Base-by-base conservation (phyloP, 1,284 basidiomycete species). In the Irpex sp. region DNA sequence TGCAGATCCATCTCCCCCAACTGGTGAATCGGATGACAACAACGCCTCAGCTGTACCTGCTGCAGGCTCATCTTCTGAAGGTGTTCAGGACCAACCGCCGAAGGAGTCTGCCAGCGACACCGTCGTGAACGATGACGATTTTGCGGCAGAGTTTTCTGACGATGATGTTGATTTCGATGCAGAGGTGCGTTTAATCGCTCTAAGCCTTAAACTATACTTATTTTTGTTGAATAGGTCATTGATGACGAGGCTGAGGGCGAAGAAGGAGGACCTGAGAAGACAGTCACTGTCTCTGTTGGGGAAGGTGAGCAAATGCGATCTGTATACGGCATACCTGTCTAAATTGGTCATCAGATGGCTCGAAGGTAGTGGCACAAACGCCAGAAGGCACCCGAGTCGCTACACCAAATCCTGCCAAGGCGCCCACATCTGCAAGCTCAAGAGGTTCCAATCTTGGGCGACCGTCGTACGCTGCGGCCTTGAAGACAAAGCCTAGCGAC, bases 341-440 rank as follows among this genome's bases (percentile, higher is more conserved):
- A 45, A 12, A 45, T 45, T 54, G 5, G 18, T 64, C 55, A 61
- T 59, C 65, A 88, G 95, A 96, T 75, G 94, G 93, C 6, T 88
- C 90, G 4, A 93, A 91, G 70, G 85, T 98, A 7, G 94, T 95
- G 70, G 96, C 94, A 8, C 93, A 97, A 73, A 98, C 96, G 0
- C 95, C 96, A 0, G 93, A 98, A 64, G 96, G 96, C 1, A 98
- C 96, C 0, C 85, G 94, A 19, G 87, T 99, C 37, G 86, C 91
- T 1, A 98, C 96, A 5, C 96, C 96, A 0, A 87, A 81, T 67
- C 79, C 83, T 59, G 72, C 76, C 16, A 74, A 78, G 59, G 73
- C 70, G 35, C 65, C 74, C 10, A 73, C 78, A 0, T 69, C 74
- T 51, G 79, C 68, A 58, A 71, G 72, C 57, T 75, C 82, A 0